Base-by-base conservation (phyloP, 192 early-diverging fungal genomes). In the Radiomyces spectabilis region DNA sequence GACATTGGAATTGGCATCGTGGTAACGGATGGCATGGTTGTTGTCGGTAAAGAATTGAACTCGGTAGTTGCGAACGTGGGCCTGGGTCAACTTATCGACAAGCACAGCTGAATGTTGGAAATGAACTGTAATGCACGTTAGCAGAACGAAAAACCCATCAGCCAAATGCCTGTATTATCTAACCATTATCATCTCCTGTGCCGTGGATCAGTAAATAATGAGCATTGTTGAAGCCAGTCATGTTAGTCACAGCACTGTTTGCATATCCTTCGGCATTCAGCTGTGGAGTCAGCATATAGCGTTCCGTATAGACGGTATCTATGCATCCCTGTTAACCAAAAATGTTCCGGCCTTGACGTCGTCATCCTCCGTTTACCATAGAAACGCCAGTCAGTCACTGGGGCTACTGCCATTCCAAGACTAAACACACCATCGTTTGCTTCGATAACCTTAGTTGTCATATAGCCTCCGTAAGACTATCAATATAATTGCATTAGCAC, bases 281-380 rank as follows among this genome's bases (percentile, higher is more conserved):
- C 41, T 72, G 35, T 13, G 92, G 93, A 16, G 91, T 91, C 65
- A 86, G 82, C 94, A 98, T 94, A 70, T 92, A 98, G 46, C 95
- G 78, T 65, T 98, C 95, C 1, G 95, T 98, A 66, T 98, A 98
- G 24, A 97, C 75, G 2, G 91, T 85, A 68, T 98, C 91, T 69
- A 38, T 24, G 10, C 24, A 38, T 27, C n/a, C 26, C 8, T 0
- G 29, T 16, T 4, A 19, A 16, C 15, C 19, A 2, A 18, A 10
- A 27, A 47, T 19, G 5, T 7, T 32, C 41, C 71, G 3, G 3
- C n/a, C n/a, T n/a, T n/a, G n/a, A n/a, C n/a, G n/a, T n/a, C n/a
- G n/a, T n/a, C n/a, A n/a, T n/a, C n/a, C n/a, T n/a, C n/a, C n/a
- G n/a, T n/a, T 6, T 56, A 69, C 67, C 67, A 46, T 69, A 85